These are phyloP conservation scores for Glutinoglossum americanum DNA, from an alignment of 495 filamentous ascomycete species.

Conservation along the genomic window DNA sequence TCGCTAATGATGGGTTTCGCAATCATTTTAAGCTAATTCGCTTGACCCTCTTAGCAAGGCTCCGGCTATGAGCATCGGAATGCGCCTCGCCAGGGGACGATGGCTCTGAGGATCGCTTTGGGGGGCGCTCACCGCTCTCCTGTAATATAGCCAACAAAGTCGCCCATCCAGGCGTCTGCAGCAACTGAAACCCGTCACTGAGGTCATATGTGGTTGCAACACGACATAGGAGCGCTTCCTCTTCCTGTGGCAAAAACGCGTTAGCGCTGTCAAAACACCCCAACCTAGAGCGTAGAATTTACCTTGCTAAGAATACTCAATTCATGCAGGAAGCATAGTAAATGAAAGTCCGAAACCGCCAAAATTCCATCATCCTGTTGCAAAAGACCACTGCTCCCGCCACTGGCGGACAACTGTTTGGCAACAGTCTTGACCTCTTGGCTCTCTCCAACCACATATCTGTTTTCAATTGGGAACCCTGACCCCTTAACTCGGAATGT, in stretches of 20 bases:
- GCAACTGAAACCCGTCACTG: constrained; percentile 54
- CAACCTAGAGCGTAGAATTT: constrained; percentile 11
- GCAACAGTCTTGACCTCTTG: constrained; percentile 51
- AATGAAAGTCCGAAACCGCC: constrained; percentile 76
- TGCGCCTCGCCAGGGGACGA: constrained; percentile 11
- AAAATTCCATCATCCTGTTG: constrained; percentile 35
- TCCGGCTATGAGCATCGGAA: constrained; percentile 31
- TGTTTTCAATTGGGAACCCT: constrained; percentile 74
- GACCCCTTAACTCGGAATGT: constrained; percentile 39
- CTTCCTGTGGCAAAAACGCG: constrained; percentile 37
- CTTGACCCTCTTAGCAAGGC: constrained; percentile 97
- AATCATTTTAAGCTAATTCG: constrained; percentile 72
- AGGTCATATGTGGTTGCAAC: constrained; percentile 61
- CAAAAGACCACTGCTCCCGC: constrained; percentile 25
- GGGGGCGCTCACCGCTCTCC: constrained; percentile 89
- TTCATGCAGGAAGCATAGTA: constrained; percentile 67
- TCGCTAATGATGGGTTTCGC: neutral
- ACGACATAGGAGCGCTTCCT: constrained; percentile 68
- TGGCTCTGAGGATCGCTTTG: constrained; percentile 47
- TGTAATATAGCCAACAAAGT: constrained; percentile 80
- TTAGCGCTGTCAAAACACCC: constrained; percentile 7
- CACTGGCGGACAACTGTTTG: constrained; percentile 34
- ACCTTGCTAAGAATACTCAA: constrained; percentile 71
- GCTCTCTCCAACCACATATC: constrained; percentile 59
- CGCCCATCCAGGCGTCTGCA: constrained; percentile 74